Conservation (phyloP, 345 rosid genomes). For the Linum usitatissimum region DNA sequence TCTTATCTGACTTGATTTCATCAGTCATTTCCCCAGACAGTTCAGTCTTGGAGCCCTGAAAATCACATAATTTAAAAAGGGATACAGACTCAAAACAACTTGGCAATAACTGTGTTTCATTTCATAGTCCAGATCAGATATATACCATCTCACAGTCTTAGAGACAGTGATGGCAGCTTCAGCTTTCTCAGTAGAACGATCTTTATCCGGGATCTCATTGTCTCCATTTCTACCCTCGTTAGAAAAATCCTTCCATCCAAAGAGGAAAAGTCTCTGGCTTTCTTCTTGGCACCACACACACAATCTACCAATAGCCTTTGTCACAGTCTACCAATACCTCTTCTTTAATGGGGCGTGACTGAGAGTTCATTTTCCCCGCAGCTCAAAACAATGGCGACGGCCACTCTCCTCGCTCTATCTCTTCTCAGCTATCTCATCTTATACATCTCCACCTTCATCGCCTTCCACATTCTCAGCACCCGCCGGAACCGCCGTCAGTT, state of each 20-base stretch:
- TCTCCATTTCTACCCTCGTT: too few species aligned
- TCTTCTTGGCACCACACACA: too few species aligned
- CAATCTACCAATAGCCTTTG: too few species aligned
- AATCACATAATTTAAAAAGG: conserved; percentile 13
- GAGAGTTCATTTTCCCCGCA: conserved; percentile 8
- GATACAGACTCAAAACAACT: neutral
- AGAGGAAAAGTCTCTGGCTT: too few species aligned
- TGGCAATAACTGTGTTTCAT: neutral
- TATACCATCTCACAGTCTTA: conserved; percentile 35
- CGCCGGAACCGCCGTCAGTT: conserved; percentile 47
- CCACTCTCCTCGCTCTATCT: conserved; percentile 19
- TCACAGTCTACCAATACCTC: too few species aligned
- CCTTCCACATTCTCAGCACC: conserved; percentile 26
- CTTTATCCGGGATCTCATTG: conserved; percentile 35
- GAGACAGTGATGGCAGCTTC: conserved; percentile 26
- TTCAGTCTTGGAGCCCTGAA: conserved; percentile 41
- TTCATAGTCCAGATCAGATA: neutral
- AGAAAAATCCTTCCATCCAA: too few species aligned
- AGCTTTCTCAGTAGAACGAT: conserved; percentile 33
- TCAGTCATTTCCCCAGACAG: conserved; percentile 32
- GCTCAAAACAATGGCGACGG: conserved; percentile 30
- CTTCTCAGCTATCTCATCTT: conserved; percentile 31
- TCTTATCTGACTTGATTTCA: conserved; percentile 33
- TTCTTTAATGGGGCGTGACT: too few species aligned
- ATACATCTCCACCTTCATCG: conserved; percentile 20